Evolutionary conservation across 106 monocot genomes (phyloP).

Genomic region (Dendrobium officinale): DNA sequence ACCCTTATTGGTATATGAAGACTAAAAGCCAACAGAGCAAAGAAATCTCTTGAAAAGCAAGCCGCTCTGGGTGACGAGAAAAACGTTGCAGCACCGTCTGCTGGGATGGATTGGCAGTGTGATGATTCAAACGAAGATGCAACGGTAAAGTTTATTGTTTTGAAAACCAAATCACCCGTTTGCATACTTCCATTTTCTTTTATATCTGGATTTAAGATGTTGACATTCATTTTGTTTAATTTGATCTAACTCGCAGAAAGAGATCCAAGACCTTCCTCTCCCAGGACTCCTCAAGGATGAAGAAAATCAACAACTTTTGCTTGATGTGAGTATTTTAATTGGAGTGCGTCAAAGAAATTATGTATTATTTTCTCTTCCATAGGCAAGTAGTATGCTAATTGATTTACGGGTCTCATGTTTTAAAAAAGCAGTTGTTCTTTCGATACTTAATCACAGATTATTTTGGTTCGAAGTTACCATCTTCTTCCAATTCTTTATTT

Average conservation of each 20-base stretch:
- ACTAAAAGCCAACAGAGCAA: conserved; percentile 73
- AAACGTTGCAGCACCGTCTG: conserved; percentile 46
- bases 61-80: conserved; percentile 47
- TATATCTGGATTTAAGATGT: background rate
- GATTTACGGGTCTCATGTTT: background rate
- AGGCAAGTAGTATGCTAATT: background rate
- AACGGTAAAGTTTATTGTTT: conserved; percentile 23
- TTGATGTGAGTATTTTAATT: conserved; percentile 57
- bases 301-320: conserved; percentile 52
- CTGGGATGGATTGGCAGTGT: conserved; percentile 62
- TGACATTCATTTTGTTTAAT: background rate
- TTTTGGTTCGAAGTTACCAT: background rate
- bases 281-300: conserved; percentile 59
- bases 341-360: background rate
- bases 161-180: background rate
- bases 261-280: conserved; percentile 57
- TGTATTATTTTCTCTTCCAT: background rate
- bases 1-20: conserved; percentile 16
- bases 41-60: conserved; percentile 48
- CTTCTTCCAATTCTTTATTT: background rate
- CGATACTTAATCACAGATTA: background rate
- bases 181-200: background rate
- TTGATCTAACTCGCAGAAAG: conserved; percentile 22
- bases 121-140: conserved; percentile 70
- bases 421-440: background rate